These are phyloP conservation scores for Geum urbanum DNA, from an alignment of 306 rosid species.

Conservation along the genomic window DNA sequence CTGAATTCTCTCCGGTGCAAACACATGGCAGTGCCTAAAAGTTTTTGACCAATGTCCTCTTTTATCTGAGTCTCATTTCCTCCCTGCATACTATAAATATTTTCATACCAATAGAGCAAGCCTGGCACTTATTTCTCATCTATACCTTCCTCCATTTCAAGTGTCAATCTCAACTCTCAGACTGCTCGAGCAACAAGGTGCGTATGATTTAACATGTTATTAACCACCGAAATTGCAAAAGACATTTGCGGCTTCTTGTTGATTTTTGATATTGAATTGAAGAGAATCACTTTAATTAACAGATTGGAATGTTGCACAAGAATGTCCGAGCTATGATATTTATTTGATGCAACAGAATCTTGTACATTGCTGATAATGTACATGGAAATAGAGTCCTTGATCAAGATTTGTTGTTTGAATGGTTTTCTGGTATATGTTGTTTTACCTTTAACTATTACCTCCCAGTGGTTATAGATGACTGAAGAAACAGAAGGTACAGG, in stretches of 20 bases:
- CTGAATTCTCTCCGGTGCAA: slow-evolving; percentile 34
- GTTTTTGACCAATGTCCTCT: slow-evolving; percentile 26
- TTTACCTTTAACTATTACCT: not conserved
- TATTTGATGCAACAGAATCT: not conserved
- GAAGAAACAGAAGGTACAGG: slow-evolving; percentile 10
- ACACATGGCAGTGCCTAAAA: slow-evolving; percentile 15
- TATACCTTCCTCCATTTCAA: not conserved
- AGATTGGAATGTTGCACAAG: not conserved
- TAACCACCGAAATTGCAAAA: not conserved
- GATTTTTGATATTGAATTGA: not conserved
- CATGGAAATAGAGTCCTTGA: not conserved
- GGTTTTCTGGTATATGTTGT: not conserved
- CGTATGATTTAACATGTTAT: not conserved
- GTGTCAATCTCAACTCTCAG: not conserved
- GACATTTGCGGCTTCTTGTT: not conserved
- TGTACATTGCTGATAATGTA: not conserved
- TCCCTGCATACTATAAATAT: not conserved
- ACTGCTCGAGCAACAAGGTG: slow-evolving; percentile 15
- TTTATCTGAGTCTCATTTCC: slow-evolving; percentile 12
- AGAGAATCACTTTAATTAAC: not conserved
- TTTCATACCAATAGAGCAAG: not conserved
- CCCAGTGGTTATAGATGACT: slow-evolving; percentile 47
- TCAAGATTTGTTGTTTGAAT: not conserved
- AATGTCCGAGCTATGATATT: not conserved
- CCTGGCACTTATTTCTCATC: not conserved